Conservation (phyloP, 345 rosid genomes). For the Citrus sp. region DNA sequence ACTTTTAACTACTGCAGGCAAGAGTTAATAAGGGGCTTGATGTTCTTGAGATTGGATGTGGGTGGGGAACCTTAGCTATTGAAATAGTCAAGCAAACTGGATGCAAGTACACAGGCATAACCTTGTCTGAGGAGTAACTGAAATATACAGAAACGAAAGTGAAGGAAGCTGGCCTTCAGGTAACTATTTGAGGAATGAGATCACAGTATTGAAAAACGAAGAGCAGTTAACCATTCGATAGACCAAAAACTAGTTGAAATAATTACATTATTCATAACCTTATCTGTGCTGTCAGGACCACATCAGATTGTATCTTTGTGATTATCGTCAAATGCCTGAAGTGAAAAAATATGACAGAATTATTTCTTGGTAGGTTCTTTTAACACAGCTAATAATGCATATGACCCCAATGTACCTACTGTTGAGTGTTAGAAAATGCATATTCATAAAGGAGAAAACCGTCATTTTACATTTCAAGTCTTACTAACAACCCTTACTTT, state of each 20-base stretch:
- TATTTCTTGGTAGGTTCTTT: slow-evolving; percentile 68
- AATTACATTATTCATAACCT: too few species aligned
- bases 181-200: slow-evolving; percentile 12
- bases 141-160: slow-evolving; percentile 66
- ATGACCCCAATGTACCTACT: not conserved
- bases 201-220: not conserved
- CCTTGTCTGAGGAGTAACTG: slow-evolving; percentile 72
- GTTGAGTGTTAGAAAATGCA: too few species aligned
- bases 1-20: slow-evolving; percentile 34
- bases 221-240: not conserved
- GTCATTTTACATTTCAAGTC: too few species aligned
- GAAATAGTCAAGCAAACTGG: slow-evolving; percentile 85
- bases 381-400: not conserved
- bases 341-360: slow-evolving; percentile 67
- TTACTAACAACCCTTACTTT: too few species aligned
- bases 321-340: slow-evolving; percentile 68
- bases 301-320: slow-evolving; percentile 64
- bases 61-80: slow-evolving; percentile 92
- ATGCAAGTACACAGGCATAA: slow-evolving; percentile 83
- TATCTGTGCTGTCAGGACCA: slow-evolving; percentile 39
- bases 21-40: slow-evolving; percentile 56
- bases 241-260: not conserved
- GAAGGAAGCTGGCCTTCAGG: slow-evolving; percentile 90
- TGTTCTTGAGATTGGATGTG: slow-evolving; percentile 85
- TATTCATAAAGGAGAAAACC: too few species aligned